phyloP scores from a whole-genome alignment of 345 rosid species.

The Arabidopsis thaliana region DNA sequence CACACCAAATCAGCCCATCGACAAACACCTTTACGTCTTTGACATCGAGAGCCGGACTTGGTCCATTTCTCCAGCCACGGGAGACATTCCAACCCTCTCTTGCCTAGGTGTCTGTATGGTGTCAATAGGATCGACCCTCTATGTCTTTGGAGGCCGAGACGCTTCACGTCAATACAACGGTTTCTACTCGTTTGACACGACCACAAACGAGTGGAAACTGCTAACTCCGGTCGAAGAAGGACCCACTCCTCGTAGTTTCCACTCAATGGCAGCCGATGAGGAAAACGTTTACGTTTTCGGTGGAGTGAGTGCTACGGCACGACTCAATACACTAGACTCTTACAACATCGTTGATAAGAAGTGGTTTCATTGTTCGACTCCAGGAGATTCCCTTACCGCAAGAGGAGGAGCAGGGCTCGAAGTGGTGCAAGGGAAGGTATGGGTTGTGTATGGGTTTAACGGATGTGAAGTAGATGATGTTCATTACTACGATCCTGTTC shows the following conservation, averaged over 20 bases:
- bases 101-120: conserved; percentile 43
- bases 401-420: conserved; percentile 45
- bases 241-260: conserved; percentile 45
- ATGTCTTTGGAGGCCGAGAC: conserved; percentile 45
- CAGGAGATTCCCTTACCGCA: conserved; percentile 16
- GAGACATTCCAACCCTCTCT: conserved; percentile 36
- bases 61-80: conserved; percentile 38
- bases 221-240: conserved; percentile 39
- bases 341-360: conserved; percentile 36
- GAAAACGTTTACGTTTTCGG: conserved; percentile 38
- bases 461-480: conserved; percentile 35
- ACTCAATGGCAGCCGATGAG: conserved; percentile 47
- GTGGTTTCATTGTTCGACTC: conserved; percentile 29
- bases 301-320: conserved; percentile 8
- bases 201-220: conserved; percentile 38
- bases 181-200: conserved; percentile 41
- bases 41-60: conserved; percentile 33
- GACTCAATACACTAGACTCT: conserved; percentile 32
- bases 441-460: conserved; percentile 42
- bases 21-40: conserved; percentile 39
- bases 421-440: conserved; percentile 41
- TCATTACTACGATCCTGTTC: conserved; percentile 26
- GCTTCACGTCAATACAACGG: conserved; percentile 30
- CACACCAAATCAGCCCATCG: conserved; percentile 40
- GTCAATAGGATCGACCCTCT: conserved; percentile 22